Conservation (phyloP, 2,329 filamentous ascomycete genomes). For the Trichoderma cornu-damae region DNA sequence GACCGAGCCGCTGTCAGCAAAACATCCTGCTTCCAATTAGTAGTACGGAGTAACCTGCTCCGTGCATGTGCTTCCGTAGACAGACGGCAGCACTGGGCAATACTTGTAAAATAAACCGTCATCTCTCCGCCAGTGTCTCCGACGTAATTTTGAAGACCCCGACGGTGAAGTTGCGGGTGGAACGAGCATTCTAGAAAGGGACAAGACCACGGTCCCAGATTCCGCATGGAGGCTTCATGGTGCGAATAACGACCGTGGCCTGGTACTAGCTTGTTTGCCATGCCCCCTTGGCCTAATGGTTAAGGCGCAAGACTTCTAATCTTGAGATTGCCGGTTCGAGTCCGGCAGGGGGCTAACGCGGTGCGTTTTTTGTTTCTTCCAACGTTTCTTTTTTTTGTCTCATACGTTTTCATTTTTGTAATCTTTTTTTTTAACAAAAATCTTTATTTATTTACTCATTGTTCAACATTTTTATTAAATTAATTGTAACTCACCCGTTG, state of each 20-base stretch:
- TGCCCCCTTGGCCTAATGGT: slow-evolving; percentile 11
- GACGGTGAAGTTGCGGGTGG: too few species aligned
- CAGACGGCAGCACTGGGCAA: too few species aligned
- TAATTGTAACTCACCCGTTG: too few species aligned
- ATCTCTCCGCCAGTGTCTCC: too few species aligned
- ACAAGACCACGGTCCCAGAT: not conserved
- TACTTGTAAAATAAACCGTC: too few species aligned
- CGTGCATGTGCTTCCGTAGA: too few species aligned
- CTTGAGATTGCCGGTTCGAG: slow-evolving; percentile 12
- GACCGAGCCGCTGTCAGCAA: not conserved
- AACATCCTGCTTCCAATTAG: too few species aligned
- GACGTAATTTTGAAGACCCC: too few species aligned
- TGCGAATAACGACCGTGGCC: not conserved
- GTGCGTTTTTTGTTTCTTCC: not conserved
- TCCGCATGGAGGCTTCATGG: slow-evolving; percentile 31
- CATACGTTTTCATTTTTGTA: not conserved
- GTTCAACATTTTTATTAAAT: too few species aligned
- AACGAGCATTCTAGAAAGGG: too few species aligned
- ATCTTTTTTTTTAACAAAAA: not conserved
- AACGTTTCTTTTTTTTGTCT: not conserved
- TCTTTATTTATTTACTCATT: too few species aligned
- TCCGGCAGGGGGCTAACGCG: not conserved
- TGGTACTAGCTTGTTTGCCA: not conserved
- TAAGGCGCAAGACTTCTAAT: slow-evolving; percentile 16
- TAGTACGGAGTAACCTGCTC: too few species aligned